A percentile compares a stretch with the other conserved stretches of the same genome.
phyloP scores from a whole-genome alignment of 176 grass and related monocot species.

The Oryza meyeriana region DNA sequence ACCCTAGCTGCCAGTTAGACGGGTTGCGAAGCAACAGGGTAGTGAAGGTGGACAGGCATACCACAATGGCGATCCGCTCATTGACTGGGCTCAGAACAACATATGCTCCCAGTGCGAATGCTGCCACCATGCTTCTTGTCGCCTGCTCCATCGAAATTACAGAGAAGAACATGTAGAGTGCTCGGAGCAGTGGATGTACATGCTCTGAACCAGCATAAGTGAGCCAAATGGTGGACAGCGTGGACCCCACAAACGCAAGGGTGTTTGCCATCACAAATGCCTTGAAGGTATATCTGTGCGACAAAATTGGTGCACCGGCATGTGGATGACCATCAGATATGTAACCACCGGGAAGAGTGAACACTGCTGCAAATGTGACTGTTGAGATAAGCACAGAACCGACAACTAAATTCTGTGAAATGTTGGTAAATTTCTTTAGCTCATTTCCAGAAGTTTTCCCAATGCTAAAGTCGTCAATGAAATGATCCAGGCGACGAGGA shows the following conservation, averaged over 20 bases:
- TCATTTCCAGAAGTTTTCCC: constrained; percentile 42
- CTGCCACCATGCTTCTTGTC: constrained; percentile 48
- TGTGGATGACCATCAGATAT: constrained; percentile 52
- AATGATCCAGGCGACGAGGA: constrained; percentile 52
- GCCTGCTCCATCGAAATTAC: constrained; percentile 62
- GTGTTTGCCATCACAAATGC: constrained; percentile 60
- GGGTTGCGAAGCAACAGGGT: constrained; percentile 57
- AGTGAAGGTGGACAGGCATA: constrained; percentile 43
- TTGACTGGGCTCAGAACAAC: constrained; percentile 46
- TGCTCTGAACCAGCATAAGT: constrained; percentile 49
- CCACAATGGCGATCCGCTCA: constrained; percentile 35
- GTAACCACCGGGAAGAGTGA: constrained; percentile 48
- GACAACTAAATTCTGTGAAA: constrained; percentile 50
- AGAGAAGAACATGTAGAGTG: constrained; percentile 52
- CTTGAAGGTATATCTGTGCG: constrained; percentile 58
- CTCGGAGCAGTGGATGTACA: constrained; percentile 38
- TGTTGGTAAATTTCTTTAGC: constrained; percentile 52
- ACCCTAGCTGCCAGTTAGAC: constrained; percentile 48
- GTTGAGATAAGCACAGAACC: constrained; percentile 50
- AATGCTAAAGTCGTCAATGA: constrained; percentile 44
- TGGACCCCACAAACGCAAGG: constrained; percentile 52
- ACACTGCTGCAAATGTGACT: constrained; percentile 56
- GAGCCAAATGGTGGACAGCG: constrained; percentile 50
- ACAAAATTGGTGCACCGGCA: constrained; percentile 44
- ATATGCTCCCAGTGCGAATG: constrained; percentile 56